phyloP scores from a whole-genome alignment of 2,329 filamentous ascomycete species.

The Pseudonectria buxi region DNA sequence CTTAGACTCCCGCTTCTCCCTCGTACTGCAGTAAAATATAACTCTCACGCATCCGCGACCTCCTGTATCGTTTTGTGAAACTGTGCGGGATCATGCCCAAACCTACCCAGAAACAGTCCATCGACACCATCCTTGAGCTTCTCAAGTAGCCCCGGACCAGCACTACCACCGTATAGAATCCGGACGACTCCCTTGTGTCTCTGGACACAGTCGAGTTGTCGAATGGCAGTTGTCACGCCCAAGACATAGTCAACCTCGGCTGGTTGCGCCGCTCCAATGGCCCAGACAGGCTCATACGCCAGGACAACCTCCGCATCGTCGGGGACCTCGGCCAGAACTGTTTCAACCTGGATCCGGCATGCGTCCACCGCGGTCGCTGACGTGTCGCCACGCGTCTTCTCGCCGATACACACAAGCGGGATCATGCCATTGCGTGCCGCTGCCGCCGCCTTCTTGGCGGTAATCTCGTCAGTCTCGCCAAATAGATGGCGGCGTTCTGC shows the following conservation, averaged over 20 bases:
- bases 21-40: no score
- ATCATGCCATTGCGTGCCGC: constrained; percentile 63
- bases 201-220: constrained; percentile 44
- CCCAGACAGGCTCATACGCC: constrained; percentile 86
- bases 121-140: constrained; percentile 64
- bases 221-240: constrained; percentile 59
- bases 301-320: constrained; percentile 63
- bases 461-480: constrained; percentile 63
- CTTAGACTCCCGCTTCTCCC: no score
- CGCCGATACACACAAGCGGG: constrained; percentile 75
- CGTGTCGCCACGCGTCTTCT: constrained; percentile 48
- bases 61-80: constrained; percentile 68
- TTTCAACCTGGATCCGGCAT: constrained; percentile 58
- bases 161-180: constrained; percentile 77
- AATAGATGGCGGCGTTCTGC: constrained; percentile 70
- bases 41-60: constrained; percentile 43
- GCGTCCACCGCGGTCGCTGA: constrained; percentile 55
- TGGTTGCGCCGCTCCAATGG: constrained; percentile 69
- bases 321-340: constrained; percentile 55
- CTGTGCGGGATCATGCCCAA: constrained; percentile 68
- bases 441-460: constrained; percentile 63
- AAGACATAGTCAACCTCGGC: constrained; percentile 67
- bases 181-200: constrained; percentile 51
- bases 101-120: constrained; percentile 74
- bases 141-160: constrained; percentile 69